Evolutionary conservation across 2,329 filamentous ascomycete species (phyloP).

Genomic region (Fusarium staphyleae): DNA sequence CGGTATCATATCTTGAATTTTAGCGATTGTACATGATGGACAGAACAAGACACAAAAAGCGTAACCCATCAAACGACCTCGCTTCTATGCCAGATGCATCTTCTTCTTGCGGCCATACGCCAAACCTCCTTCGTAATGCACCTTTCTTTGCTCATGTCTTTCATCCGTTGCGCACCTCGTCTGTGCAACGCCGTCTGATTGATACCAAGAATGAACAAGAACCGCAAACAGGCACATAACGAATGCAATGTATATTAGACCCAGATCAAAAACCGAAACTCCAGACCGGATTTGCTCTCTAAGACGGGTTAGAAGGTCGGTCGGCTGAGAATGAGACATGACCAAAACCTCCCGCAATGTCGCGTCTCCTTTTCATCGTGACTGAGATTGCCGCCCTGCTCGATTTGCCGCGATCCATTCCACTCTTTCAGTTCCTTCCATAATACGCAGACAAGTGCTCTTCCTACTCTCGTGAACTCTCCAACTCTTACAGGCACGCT

Average conservation of each 20-base stretch:
- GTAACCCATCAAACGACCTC: conserved; percentile 7
- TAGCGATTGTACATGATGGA: conserved; percentile 35
- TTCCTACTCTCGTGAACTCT: conserved; percentile 26
- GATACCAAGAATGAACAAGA: conserved; percentile 4
- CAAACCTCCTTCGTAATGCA: conserved; percentile 11
- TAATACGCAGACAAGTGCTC: conserved; percentile 9
- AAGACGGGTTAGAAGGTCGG: conserved; percentile 41
- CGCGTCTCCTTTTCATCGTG: conserved; percentile 32
- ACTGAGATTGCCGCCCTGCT: conserved; percentile 32
- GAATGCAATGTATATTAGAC: conserved; percentile 53
- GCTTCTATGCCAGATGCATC: conserved; percentile 5
- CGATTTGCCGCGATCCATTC: conserved; percentile 25
- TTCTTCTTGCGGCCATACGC: background rate
- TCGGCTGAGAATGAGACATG: conserved; percentile 37
- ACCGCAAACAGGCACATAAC: conserved; percentile 34
- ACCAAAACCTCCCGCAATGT: conserved; percentile 36
- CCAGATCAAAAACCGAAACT: conserved; percentile 56
- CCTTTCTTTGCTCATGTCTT: conserved; percentile 8
- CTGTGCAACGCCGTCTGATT: conserved; percentile 13
- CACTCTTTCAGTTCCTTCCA: conserved; percentile 24
- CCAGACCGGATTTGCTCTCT: conserved; percentile 56
- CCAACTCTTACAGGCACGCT: conserved; percentile 28
- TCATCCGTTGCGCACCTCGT: conserved; percentile 1
- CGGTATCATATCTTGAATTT: conserved; percentile 46
- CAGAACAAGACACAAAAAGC: conserved; percentile 7